phyloP scores from a whole-genome alignment of 345 rosid genomes.

The Cochlearia excelsa region DNA sequence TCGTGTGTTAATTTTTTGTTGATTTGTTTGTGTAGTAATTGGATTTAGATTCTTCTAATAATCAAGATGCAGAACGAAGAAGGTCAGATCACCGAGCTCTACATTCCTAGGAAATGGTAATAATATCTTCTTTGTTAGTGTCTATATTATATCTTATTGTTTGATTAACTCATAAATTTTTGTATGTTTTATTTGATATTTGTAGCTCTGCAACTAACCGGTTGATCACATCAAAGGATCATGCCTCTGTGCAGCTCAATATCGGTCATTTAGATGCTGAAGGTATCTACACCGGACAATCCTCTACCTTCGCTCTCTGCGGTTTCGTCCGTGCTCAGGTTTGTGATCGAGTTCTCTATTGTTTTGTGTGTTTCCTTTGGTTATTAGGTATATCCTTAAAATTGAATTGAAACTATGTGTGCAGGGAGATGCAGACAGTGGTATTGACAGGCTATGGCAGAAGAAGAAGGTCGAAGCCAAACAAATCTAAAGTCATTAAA shows the following conservation, averaged over 20 bases:
- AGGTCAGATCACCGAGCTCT: constrained; percentile 69
- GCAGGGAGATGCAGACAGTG: constrained; percentile 74
- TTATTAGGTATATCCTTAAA: too few species aligned
- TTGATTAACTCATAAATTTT: not conserved
- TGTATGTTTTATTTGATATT: not conserved
- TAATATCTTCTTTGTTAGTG: not conserved
- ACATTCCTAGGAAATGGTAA: constrained; percentile 87
- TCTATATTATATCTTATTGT: not conserved
- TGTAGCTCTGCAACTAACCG: constrained; percentile 65
- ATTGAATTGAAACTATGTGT: not conserved
- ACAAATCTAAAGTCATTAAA: constrained; percentile 19
- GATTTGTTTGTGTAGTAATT: not conserved
- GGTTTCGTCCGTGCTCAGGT: constrained; percentile 77
- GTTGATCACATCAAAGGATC: constrained; percentile 61
- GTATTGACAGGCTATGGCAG: constrained; percentile 57
- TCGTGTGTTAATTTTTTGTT: too few species aligned
- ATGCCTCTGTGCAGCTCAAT: constrained; percentile 43
- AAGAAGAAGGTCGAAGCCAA: constrained; percentile 40
- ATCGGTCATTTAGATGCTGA: constrained; percentile 57
- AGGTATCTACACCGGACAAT: constrained; percentile 51
- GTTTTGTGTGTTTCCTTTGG: too few species aligned
- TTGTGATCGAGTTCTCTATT: not conserved
- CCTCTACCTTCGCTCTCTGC: constrained; percentile 56
- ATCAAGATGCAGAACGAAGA: constrained; percentile 80
- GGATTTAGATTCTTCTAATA: constrained; percentile 17